phyloP scores from a whole-genome alignment of 1,139 yeast genomes.

The Suhomyces coccinellae region DNA sequence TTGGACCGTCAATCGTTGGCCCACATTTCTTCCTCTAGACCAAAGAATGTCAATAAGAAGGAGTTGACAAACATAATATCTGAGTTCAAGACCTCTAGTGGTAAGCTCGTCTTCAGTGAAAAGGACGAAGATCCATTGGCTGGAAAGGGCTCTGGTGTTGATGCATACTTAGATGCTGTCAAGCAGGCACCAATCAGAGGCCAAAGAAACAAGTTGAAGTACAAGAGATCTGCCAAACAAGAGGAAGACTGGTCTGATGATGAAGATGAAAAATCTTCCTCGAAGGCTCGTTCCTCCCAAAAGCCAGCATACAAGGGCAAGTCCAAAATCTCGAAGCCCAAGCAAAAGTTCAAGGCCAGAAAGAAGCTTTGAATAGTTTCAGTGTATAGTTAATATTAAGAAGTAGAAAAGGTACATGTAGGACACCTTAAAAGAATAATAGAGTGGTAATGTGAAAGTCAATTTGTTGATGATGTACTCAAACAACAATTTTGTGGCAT shows the following conservation, averaged over 20 bases:
- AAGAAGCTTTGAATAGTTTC: conserved; percentile 46
- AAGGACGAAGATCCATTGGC: conserved; percentile 53
- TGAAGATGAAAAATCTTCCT: conserved; percentile 23
- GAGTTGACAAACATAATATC: conserved; percentile 46
- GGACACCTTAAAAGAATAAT: background rate
- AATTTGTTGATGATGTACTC: no score
- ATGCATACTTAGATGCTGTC: conserved; percentile 92
- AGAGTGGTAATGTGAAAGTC: background rate
- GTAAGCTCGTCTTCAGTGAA: conserved; percentile 53
- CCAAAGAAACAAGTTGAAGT: conserved; percentile 86
- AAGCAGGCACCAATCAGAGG: conserved; percentile 92
- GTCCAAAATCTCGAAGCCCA: conserved; percentile 38
- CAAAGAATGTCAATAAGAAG: conserved; percentile 54
- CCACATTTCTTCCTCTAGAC: conserved; percentile 83
- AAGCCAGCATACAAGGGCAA: conserved; percentile 16
- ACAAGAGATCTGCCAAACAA: conserved; percentile 60
- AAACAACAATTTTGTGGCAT: background rate
- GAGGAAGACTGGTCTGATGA: conserved; percentile 59
- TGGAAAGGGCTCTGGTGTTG: conserved; percentile 59
- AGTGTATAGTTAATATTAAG: conserved; percentile 1
- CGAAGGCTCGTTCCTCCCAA: background rate
- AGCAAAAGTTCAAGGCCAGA: conserved; percentile 55
- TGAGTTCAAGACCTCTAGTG: conserved; percentile 52
- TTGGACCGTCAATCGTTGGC: conserved; percentile 83
- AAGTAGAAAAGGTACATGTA: conserved; percentile 6